Percentiles rank a stretch among this genome's conserved stretches.
These are phyloP conservation scores for Aspergillus awamori DNA, from an alignment of 2,329 filamentous ascomycete species.

Conservation along the genomic window DNA sequence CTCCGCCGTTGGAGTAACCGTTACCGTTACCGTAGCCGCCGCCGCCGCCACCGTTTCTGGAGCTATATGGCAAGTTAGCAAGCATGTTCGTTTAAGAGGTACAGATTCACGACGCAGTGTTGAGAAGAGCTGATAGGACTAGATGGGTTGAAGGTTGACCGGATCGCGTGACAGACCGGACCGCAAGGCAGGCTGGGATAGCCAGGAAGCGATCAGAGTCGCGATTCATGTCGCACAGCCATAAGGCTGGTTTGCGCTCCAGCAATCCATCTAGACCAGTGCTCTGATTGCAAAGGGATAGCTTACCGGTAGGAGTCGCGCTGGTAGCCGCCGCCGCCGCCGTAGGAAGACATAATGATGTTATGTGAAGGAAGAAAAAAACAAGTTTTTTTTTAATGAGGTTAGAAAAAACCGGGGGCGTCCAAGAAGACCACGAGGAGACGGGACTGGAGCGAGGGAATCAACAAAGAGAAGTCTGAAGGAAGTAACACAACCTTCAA, in stretches of 20 bases:
- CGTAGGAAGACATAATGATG: constrained; percentile 74
- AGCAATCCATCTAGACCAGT: neutral
- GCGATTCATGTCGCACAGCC: neutral
- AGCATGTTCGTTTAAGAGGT: constrained; percentile 14
- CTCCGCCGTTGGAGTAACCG: constrained; percentile 48
- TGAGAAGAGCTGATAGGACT: neutral
- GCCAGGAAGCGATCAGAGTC: neutral
- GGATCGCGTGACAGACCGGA: neutral
- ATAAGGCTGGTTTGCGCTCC: neutral
- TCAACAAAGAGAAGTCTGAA: constrained; percentile 27
- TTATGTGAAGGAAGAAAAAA: constrained; percentile 11
- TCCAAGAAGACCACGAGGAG: constrained; percentile 6
- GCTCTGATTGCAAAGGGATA: neutral
- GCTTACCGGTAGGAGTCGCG: constrained; percentile 58
- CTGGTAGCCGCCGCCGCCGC: constrained; percentile 50
- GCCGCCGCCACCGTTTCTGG: constrained; percentile 49
- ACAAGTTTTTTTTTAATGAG: constrained; percentile 14
- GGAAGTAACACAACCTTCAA: constrained; percentile 22
- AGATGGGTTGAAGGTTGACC: neutral
- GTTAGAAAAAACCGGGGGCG: neutral
- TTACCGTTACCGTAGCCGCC: constrained; percentile 55
- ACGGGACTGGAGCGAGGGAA: constrained; percentile 10
- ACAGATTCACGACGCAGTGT: neutral
- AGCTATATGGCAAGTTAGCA: constrained; percentile 26
- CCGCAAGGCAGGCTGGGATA: neutral